phyloP scores from a whole-genome alignment of 2,329 filamentous ascomycete species.

The Calonectria henricotiae region DNA sequence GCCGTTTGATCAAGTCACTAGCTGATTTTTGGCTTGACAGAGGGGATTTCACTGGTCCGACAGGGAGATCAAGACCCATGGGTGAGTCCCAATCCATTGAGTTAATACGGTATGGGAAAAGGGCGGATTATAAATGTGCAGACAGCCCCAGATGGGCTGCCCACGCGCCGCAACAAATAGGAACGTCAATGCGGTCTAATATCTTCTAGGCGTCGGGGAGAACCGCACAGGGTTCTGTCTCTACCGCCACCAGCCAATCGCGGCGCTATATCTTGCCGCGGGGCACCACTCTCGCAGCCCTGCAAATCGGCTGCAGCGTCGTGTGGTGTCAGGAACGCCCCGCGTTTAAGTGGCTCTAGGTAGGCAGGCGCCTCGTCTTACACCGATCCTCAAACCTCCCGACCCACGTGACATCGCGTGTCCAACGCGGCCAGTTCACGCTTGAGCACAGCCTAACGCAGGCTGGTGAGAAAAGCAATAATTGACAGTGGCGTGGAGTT shows the following conservation, averaged over 20 bases:
- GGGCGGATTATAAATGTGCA: neutral
- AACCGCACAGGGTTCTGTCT: slow-evolving; percentile 49
- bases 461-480: neutral
- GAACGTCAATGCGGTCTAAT: slow-evolving; percentile 36
- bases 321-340: slow-evolving; percentile 59
- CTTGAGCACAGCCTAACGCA: slow-evolving; percentile 16
- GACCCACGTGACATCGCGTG: slow-evolving; percentile 52
- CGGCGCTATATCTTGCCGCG: slow-evolving; percentile 47
- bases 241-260: slow-evolving; percentile 46
- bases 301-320: slow-evolving; percentile 56
- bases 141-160: slow-evolving; percentile 10
- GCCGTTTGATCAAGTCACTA: too few relatives aligned
- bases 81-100: too few relatives aligned
- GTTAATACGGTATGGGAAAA: neutral
- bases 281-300: slow-evolving; percentile 54
- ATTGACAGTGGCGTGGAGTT: neutral
- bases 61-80: too few relatives aligned
- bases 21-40: too few relatives aligned
- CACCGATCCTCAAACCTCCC: slow-evolving; percentile 9
- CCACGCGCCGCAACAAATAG: slow-evolving; percentile 24
- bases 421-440: slow-evolving; percentile 40
- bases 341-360: slow-evolving; percentile 55
- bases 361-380: slow-evolving; percentile 33
- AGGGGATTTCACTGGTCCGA: too few relatives aligned
- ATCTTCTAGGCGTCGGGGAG: slow-evolving; percentile 43